Evolutionary conservation across 345 rosid species (phyloP).

Genomic region (Ceriops decandra): DNA sequence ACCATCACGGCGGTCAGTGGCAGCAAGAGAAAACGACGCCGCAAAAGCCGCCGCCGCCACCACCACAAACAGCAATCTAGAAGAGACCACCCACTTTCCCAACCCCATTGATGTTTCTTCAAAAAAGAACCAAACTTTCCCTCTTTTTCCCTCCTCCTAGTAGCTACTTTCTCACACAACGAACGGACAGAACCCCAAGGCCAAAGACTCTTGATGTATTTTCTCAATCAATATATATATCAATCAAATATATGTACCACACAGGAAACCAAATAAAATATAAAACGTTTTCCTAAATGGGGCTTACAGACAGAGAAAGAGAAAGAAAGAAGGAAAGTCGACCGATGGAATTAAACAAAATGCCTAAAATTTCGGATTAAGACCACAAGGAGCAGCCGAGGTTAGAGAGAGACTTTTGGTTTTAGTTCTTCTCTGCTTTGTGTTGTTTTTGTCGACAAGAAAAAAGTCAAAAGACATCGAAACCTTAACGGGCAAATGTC

Average conservation of each 20-base stretch:
- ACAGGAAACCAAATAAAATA: neutral
- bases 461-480: too few species aligned
- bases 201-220: neutral
- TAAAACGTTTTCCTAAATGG: neutral
- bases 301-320: neutral
- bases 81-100: slow-evolving; percentile 24
- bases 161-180: slow-evolving; percentile 1
- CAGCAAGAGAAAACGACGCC: slow-evolving; percentile 41
- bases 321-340: neutral
- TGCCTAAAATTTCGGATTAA: too few species aligned
- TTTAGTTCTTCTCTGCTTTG: too few species aligned
- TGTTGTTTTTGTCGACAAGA: too few species aligned
- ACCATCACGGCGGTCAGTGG: slow-evolving; percentile 69
- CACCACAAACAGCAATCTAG: slow-evolving; percentile 27
- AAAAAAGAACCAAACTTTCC: neutral
- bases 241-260: neutral
- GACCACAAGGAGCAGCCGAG: too few species aligned
- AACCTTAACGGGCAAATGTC: too few species aligned
- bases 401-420: too few species aligned
- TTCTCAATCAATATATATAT: neutral
- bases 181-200: neutral
- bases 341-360: neutral
- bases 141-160: neutral
- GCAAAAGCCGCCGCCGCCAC: slow-evolving; percentile 25
- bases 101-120: slow-evolving; percentile 36